phyloP scores from a whole-genome alignment of 164 flowering plant genomes.

The Dillenia turbinata region DNA sequence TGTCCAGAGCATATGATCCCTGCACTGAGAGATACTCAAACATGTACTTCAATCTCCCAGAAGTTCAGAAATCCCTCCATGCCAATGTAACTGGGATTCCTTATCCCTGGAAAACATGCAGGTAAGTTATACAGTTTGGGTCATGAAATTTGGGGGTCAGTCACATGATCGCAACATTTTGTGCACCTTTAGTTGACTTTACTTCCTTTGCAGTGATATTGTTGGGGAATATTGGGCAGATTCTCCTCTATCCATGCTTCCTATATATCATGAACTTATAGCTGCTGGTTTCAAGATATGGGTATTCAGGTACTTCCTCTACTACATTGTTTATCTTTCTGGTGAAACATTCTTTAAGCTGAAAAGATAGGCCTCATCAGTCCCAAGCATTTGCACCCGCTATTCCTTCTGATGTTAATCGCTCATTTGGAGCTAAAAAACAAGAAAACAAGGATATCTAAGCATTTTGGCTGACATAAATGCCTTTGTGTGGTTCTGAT shows the following conservation, averaged over 20 bases:
- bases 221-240: slow-evolving; percentile 76
- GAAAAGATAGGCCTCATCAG: too few relatives aligned
- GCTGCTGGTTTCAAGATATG: slow-evolving; percentile 81
- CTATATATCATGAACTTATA: slow-evolving; percentile 76
- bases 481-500: too few relatives aligned
- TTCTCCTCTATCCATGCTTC: slow-evolving; percentile 90
- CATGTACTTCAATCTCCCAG: slow-evolving; percentile 77
- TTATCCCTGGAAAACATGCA: slow-evolving; percentile 88
- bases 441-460: too few relatives aligned
- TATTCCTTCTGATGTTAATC: too few relatives aligned
- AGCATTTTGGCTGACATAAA: too few relatives aligned
- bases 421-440: too few relatives aligned
- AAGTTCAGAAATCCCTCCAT: slow-evolving; percentile 89
- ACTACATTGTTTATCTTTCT: not conserved
- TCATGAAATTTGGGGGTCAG: not conserved
- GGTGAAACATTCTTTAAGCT: too few relatives aligned
- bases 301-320: slow-evolving; percentile 67
- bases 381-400: too few relatives aligned
- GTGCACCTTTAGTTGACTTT: slow-evolving; percentile 2
- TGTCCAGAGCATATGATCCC: slow-evolving; percentile 91
- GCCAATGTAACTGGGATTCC: slow-evolving; percentile 69
- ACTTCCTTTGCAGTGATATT: slow-evolving; percentile 48
- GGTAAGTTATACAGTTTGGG: slow-evolving; percentile 29
- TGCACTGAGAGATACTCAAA: slow-evolving; percentile 80
- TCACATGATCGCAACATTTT: too few relatives aligned